A percentile compares a stretch with the other conserved stretches of the same genome.
phyloP scores from a whole-genome alignment of 148 eudicot genomes.

The Rhododendron mucronatum region DNA sequence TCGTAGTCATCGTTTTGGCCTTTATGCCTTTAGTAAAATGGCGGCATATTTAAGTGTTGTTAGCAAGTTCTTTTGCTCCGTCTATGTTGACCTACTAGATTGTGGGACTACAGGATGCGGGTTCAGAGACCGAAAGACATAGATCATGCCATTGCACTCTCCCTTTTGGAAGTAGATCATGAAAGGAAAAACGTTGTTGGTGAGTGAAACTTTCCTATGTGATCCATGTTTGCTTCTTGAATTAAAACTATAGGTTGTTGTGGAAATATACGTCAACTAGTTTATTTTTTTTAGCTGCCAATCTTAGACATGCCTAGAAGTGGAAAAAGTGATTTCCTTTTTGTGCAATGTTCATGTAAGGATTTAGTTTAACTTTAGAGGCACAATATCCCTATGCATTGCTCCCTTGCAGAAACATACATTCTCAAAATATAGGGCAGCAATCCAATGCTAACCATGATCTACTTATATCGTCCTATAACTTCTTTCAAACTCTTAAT shows the following conservation, averaged over 20 bases:
- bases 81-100: slow-evolving; percentile 1
- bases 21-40: neutral
- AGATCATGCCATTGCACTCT: slow-evolving; percentile 68
- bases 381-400: neutral
- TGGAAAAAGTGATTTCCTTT: neutral
- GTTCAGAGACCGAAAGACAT: slow-evolving; percentile 57
- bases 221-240: neutral
- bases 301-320: neutral
- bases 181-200: slow-evolving; percentile 33
- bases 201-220: slow-evolving; percentile 27
- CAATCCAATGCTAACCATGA: neutral
- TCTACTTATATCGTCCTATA: neutral
- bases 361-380: neutral
- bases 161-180: slow-evolving; percentile 57
- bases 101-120: slow-evolving; percentile 29
- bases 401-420: neutral
- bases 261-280: neutral
- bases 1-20: neutral
- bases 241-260: neutral
- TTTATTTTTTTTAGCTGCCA: neutral
- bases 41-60: neutral
- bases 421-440: neutral
- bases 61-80: neutral
- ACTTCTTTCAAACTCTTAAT: neutral
- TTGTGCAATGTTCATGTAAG: neutral